phyloP scores from a whole-genome alignment of 2,329 filamentous ascomycete genomes.

The Rachicladosporium sp. region DNA sequence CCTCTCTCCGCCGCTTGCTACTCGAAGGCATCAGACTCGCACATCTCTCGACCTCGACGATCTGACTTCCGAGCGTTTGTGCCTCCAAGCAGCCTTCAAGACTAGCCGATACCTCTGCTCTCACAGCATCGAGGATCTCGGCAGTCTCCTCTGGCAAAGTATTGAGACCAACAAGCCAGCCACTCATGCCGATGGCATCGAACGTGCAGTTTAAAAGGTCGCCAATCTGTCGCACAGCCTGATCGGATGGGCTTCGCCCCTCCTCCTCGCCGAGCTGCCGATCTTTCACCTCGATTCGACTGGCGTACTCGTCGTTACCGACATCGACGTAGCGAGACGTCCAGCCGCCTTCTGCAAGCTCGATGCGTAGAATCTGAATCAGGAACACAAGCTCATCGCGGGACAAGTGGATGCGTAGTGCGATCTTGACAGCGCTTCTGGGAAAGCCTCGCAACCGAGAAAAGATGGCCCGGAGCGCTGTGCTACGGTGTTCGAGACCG shows the following conservation, averaged over 20 bases:
- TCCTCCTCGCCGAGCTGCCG: slow-evolving; percentile 38
- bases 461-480: slow-evolving; percentile 55
- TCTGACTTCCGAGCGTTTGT: slow-evolving; percentile 49
- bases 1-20: slow-evolving; percentile 9
- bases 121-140: slow-evolving; percentile 53
- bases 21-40: slow-evolving; percentile 6
- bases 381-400: slow-evolving; percentile 59
- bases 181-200: slow-evolving; percentile 61
- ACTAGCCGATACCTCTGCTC: slow-evolving; percentile 57
- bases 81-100: slow-evolving; percentile 62
- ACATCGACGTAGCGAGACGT: slow-evolving; percentile 57
- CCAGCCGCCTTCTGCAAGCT: slow-evolving; percentile 65
- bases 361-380: slow-evolving; percentile 59
- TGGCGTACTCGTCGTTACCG: slow-evolving; percentile 25
- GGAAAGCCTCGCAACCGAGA: slow-evolving; percentile 58
- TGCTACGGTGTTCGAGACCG: slow-evolving; percentile 49
- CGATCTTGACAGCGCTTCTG: slow-evolving; percentile 45
- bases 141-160: slow-evolving; percentile 42
- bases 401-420: slow-evolving; percentile 50
- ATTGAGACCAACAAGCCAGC: slow-evolving; percentile 56
- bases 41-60: slow-evolving; percentile 56
- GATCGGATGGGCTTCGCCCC: slow-evolving; percentile 48
- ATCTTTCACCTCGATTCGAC: slow-evolving; percentile 5
- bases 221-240: slow-evolving; percentile 57
- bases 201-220: slow-evolving; percentile 61